Base-by-base conservation (phyloP, 2,329 filamentous ascomycete species). In the Xylaria sp. region DNA sequence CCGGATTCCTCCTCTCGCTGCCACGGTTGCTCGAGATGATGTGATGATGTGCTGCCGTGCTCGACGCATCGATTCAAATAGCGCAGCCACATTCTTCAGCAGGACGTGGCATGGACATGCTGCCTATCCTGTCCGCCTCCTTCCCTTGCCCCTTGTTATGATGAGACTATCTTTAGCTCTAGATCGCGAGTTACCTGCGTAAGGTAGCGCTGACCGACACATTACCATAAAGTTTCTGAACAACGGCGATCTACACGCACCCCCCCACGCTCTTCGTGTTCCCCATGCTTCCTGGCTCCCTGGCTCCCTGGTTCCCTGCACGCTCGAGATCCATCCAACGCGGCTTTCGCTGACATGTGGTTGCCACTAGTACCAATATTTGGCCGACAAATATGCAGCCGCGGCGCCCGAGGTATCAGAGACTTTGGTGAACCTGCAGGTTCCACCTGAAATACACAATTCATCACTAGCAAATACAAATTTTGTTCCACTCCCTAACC, bases 111-210 rank as follows among this genome's bases (percentile, higher is more conserved):
- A 21, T 19, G 8, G 7, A 11, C 40, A 17, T 71, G 63, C 54
- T 17, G 13, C 19, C 10, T 5, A 19, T 31, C 21, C 23, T 51
- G 17, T 46, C 35, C 40, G 5, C 10, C 7, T 54, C 49, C 25
- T 62, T 64, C 63, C 49, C 64, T 64, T 72, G 67, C 65, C n/a
- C 58, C 54, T 54, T 70, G 54, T 59, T 59, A 79, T 81, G 80
- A 82, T 80, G 77, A 79, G 67, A 72, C 71, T 71, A 65, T 74
- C 74, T 90, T 63, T 91, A 92, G 90, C 90, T 92, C 90, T 92
- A 92, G 90, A 92, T 90, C 89, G 89, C 83, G 84, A 91, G 87
- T 83, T 85, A 80, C 83, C 62, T 21, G 61, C 41, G 71, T 17
- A 23, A 66, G 76, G 81, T 80, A 82, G 80, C 81, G 73, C 77